Percentiles rank a stretch among this genome's conserved stretches.
Evolutionary conservation across 129 eudicot species (phyloP).

Genomic region (Artemisia annua): DNA sequence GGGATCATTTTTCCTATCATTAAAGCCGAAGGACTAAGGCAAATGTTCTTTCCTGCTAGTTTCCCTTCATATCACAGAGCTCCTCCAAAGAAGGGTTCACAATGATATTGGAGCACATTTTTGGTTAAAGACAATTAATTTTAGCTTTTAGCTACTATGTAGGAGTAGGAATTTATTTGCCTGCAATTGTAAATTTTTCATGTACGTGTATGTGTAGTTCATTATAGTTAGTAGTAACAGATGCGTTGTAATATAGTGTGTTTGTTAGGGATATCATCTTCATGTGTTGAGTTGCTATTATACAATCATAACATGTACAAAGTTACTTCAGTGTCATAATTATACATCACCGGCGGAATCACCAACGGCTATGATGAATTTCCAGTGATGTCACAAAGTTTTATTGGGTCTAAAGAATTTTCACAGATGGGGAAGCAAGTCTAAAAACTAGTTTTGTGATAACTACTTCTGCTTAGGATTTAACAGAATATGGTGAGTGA

Average conservation of each 20-base stretch:
- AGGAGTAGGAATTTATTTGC: background rate
- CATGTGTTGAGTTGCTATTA: too few species aligned
- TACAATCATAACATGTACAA: too few species aligned
- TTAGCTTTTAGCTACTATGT: constrained; percentile 7
- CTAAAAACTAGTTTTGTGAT: too few species aligned
- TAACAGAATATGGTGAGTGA: too few species aligned
- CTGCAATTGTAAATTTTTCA: constrained; percentile 1
- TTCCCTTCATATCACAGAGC: constrained; percentile 51
- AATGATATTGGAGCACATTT: background rate
- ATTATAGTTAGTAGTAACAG: constrained; percentile 13
- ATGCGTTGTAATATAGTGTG: background rate
- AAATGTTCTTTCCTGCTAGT: constrained; percentile 70
- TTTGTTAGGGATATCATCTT: too few species aligned
- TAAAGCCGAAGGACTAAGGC: constrained; percentile 72
- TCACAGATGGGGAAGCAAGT: too few species aligned
- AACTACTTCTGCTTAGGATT: too few species aligned
- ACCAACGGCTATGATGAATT: too few species aligned
- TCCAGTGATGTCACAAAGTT: too few species aligned
- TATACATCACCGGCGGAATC: too few species aligned
- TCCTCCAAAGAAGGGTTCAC: constrained; percentile 31
- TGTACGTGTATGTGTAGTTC: background rate
- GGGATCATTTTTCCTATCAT: constrained; percentile 65
- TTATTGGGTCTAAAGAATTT: too few species aligned
- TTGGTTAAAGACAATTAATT: background rate
- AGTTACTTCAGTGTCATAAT: too few species aligned